Evolutionary conservation across 1,284 basidiomycete species (phyloP).

Genomic region (Laetiporus sulphureus): DNA sequence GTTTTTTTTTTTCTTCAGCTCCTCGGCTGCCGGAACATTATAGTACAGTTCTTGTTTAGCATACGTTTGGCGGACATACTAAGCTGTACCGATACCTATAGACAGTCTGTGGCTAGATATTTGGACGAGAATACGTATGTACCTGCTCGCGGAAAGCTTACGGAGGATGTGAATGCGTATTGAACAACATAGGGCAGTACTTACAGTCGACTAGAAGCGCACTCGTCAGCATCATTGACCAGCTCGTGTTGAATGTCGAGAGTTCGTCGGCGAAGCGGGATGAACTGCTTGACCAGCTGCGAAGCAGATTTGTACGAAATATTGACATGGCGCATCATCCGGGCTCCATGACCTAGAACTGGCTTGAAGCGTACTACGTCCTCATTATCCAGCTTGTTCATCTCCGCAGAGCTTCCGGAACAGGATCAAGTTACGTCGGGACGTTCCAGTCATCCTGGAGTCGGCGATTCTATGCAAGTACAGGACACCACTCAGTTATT

Average conservation of each 20-base stretch:
- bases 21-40: too few relatives aligned
- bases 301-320: conserved; percentile 12
- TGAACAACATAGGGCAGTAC: too few relatives aligned
- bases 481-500: conserved; percentile 42
- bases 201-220: too few relatives aligned
- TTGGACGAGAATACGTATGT: too few relatives aligned
- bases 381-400: conserved; percentile 16
- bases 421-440: conserved; percentile 43
- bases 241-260: conserved; percentile 14
- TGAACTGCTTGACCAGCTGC: conserved; percentile 8
- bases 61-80: too few relatives aligned
- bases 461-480: conserved; percentile 53
- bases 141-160: too few relatives aligned
- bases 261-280: conserved; percentile 8
- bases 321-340: conserved; percentile 16
- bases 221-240: too few relatives aligned
- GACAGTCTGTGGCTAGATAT: too few relatives aligned
- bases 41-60: too few relatives aligned
- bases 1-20: too few relatives aligned
- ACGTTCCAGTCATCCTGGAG: conserved; percentile 42
- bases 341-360: conserved; percentile 13
- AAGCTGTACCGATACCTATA: too few relatives aligned
- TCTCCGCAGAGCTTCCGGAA: conserved; percentile 49
- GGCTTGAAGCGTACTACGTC: conserved; percentile 15
- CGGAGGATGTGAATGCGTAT: too few relatives aligned